Evolutionary conservation across 176 grass and related monocot species (phyloP).

Genomic region (Alloteropsis semialata): DNA sequence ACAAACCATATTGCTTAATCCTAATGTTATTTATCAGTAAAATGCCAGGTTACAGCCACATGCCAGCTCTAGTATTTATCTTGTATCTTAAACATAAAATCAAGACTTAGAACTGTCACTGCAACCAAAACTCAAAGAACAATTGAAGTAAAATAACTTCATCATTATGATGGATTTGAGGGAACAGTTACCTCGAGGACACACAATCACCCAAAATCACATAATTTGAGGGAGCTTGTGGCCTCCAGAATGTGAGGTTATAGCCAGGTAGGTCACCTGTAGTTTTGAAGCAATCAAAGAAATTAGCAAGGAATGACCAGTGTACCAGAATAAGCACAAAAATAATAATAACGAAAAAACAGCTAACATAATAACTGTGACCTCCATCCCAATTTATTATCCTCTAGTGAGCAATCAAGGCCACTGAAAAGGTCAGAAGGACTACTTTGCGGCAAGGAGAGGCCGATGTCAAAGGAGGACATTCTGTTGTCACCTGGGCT

Average conservation of each 20-base stretch:
- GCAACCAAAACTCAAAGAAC: neutral
- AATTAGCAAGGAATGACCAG: neutral
- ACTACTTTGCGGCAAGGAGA: no score
- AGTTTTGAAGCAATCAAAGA: conserved; percentile 23
- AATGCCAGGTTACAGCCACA: neutral
- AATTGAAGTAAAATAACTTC: neutral
- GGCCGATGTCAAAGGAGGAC: neutral
- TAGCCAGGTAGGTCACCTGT: conserved; percentile 76
- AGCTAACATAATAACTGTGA: neutral
- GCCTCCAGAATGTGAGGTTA: conserved; percentile 96
- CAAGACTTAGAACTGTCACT: neutral
- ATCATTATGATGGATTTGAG: neutral
- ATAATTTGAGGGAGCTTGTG: conserved; percentile 94
- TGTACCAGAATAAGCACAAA: neutral
- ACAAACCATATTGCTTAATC: neutral
- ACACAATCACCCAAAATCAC: conserved; percentile 96
- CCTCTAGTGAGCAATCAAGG: neutral
- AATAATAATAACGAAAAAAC: neutral
- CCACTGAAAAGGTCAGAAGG: neutral
- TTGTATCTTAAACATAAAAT: neutral
- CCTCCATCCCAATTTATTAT: neutral
- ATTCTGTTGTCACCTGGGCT: neutral
- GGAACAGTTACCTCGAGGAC: conserved; percentile 64
- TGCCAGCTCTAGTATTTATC: conserved; percentile 8
- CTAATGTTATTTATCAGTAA: neutral